Evolutionary conservation across 345 rosid species (phyloP).

Genomic region (Fremontodendron californicum): DNA sequence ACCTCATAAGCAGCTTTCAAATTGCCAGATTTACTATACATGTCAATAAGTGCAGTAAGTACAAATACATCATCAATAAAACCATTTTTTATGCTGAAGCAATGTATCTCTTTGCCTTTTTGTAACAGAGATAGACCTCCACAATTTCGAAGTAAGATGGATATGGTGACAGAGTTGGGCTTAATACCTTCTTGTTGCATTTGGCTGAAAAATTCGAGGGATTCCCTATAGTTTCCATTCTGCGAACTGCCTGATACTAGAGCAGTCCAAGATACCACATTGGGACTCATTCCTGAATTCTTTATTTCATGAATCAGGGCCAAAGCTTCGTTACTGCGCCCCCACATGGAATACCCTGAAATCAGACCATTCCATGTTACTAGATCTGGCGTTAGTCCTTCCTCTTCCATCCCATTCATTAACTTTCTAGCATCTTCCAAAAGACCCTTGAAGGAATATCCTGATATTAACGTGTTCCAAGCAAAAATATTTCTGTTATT

Average conservation of each 20-base stretch:
- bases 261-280: constrained; percentile 79
- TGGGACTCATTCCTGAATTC: constrained; percentile 44
- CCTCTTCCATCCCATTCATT: constrained; percentile 46
- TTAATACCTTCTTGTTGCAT: constrained; percentile 44
- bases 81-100: constrained; percentile 41
- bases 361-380: constrained; percentile 65
- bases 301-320: constrained; percentile 44
- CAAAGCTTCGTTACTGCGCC: constrained; percentile 50
- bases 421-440: constrained; percentile 47
- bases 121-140: constrained; percentile 47
- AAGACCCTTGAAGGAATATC: constrained; percentile 53
- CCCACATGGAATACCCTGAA: constrained; percentile 55
- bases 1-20: constrained; percentile 38
- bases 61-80: constrained; percentile 41
- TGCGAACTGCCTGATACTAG: constrained; percentile 55
- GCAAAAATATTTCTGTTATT: constrained; percentile 53
- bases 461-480: constrained; percentile 70
- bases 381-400: constrained; percentile 54
- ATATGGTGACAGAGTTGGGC: constrained; percentile 49
- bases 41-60: constrained; percentile 63
- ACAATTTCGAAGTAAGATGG: constrained; percentile 42
- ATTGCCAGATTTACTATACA: constrained; percentile 58
- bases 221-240: constrained; percentile 37
- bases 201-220: constrained; percentile 38
- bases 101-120: constrained; percentile 57